A percentile compares a stretch with the other conserved stretches of the same genome.
Evolutionary conservation across 306 rosid genomes (phyloP).

Genomic region (Inga laurina): DNA sequence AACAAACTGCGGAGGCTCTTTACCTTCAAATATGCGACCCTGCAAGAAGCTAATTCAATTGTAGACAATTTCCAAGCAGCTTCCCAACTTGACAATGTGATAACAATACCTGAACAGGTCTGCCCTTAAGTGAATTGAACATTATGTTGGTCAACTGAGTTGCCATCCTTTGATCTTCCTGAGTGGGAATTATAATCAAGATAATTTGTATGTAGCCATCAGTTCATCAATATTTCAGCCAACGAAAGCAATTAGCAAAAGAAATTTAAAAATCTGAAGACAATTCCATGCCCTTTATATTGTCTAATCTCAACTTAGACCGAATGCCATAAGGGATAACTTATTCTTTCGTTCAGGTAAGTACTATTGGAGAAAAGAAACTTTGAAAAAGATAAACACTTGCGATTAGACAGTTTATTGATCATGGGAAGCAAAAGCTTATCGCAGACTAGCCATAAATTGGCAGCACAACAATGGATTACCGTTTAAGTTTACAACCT

Average conservation of each 20-base stretch:
- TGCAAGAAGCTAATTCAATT: slow-evolving; percentile 48
- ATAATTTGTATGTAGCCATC: not conserved
- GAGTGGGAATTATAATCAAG: slow-evolving; percentile 35
- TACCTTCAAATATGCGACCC: slow-evolving; percentile 87
- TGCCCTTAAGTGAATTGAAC: slow-evolving; percentile 81
- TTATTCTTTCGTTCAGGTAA: not conserved
- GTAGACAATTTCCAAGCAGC: slow-evolving; percentile 27
- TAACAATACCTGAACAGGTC: slow-evolving; percentile 87
- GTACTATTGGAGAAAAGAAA: not conserved
- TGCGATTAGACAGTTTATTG: not conserved
- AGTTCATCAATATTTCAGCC: slow-evolving; percentile 9
- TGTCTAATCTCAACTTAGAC: not conserved
- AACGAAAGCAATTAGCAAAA: not conserved
- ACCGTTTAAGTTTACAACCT: no score
- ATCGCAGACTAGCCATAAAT: not conserved
- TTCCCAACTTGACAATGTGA: slow-evolving; percentile 34
- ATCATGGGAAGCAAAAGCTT: not conserved
- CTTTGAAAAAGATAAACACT: not conserved
- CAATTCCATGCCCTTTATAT: not conserved
- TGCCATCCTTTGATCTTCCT: slow-evolving; percentile 83
- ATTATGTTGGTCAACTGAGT: slow-evolving; percentile 65
- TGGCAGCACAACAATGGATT: no score
- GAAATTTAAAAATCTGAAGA: not conserved
- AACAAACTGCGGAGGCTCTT: slow-evolving; percentile 87
- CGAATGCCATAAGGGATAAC: slow-evolving; percentile 22